phyloP scores from a whole-genome alignment of 1,284 basidiomycete species.

The Cutaneotrichosporon curvatum region DNA sequence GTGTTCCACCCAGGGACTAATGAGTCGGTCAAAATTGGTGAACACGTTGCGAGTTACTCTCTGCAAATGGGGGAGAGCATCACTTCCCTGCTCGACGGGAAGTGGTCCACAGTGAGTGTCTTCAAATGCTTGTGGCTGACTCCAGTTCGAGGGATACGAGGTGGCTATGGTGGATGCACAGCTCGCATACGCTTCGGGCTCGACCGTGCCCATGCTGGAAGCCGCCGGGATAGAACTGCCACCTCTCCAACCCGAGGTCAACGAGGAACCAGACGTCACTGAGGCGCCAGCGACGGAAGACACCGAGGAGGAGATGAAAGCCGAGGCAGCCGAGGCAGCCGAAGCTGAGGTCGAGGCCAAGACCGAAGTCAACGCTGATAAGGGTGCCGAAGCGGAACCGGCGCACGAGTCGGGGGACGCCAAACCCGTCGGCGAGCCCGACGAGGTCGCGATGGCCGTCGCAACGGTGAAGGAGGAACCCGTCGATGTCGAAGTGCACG shows the following conservation, averaged over 20 bases:
- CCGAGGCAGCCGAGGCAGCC: slow-evolving; percentile 4
- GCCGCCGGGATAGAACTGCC: slow-evolving; percentile 56
- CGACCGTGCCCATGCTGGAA: slow-evolving; percentile 54
- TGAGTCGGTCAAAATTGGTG: slow-evolving; percentile 79
- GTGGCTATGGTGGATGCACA: slow-evolving; percentile 83
- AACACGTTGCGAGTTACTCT: slow-evolving; percentile 90
- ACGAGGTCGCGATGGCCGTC: not conserved
- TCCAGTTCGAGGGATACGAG: slow-evolving; percentile 92
- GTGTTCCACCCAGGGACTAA: slow-evolving; percentile 70
- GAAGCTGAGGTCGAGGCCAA: slow-evolving; percentile 22
- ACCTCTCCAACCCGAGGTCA: slow-evolving; percentile 28
- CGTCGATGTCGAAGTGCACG: not conserved
- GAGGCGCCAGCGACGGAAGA: slow-evolving; percentile 1
- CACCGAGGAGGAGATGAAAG: not conserved
- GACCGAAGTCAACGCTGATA: slow-evolving; percentile 13
- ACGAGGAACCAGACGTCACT: slow-evolving; percentile 1
- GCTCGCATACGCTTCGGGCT: slow-evolving; percentile 71
- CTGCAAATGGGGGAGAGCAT: slow-evolving; percentile 87
- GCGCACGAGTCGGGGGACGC: no score
- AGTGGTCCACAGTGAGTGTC: slow-evolving; percentile 70
- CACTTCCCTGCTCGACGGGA: slow-evolving; percentile 57
- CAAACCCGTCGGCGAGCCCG: not conserved
- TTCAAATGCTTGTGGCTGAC: not conserved
- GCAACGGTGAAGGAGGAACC: not conserved
- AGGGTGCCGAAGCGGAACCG: no score